phyloP scores from a whole-genome alignment of 495 filamentous ascomycete species.

The Entonaema liquescens region DNA sequence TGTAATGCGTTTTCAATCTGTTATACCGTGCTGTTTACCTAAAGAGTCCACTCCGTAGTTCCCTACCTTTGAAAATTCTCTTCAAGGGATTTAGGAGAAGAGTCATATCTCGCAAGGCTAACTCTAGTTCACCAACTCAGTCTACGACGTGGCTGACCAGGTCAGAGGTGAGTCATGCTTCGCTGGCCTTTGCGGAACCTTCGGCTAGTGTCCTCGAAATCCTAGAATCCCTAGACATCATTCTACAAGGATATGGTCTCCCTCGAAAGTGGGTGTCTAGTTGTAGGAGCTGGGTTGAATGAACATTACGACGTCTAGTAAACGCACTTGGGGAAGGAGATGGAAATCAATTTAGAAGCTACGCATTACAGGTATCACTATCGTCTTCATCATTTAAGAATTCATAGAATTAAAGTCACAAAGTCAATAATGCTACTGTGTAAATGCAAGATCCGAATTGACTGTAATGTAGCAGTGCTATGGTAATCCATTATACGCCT shows the following conservation, averaged over 20 bases:
- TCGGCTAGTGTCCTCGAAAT: background rate
- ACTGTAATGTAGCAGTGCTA: constrained; percentile 50
- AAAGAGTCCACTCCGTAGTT: background rate
- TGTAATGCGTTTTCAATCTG: background rate
- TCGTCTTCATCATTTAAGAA: background rate
- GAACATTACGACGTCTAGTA: background rate
- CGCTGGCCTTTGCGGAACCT: background rate
- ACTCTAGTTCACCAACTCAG: background rate
- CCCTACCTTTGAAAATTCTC: background rate
- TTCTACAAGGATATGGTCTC: background rate
- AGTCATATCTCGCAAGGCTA: background rate
- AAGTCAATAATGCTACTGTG: constrained; percentile 14
- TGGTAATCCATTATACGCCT: constrained; percentile 50
- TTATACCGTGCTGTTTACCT: background rate
- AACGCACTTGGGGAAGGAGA: background rate
- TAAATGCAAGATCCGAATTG: constrained; percentile 51
- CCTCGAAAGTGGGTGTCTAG: background rate
- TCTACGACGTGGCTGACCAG: constrained; percentile 1
- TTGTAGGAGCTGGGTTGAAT: background rate
- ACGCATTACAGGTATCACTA: background rate
- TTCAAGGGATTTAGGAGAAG: background rate
- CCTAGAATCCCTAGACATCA: background rate
- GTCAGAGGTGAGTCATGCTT: background rate
- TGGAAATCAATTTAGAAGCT: background rate
- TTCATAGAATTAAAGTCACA: background rate